phyloP scores from a whole-genome alignment of 2,329 filamentous ascomycete species.

The Cordyceps tenuipes region DNA sequence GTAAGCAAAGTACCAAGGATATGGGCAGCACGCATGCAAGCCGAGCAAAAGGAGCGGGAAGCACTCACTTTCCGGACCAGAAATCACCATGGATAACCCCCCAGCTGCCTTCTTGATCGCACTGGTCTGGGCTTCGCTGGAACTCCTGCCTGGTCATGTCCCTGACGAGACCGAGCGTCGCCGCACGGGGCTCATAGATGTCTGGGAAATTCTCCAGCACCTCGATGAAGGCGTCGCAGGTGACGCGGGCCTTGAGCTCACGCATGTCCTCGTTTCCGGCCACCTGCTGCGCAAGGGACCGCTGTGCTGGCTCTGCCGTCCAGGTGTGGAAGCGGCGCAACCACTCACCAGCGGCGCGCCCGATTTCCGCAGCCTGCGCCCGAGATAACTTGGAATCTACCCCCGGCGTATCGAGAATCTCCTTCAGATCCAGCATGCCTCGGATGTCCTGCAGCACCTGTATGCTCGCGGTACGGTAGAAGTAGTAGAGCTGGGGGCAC shows the following conservation, averaged over 20 bases:
- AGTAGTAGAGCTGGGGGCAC: neutral
- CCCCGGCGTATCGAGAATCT: neutral
- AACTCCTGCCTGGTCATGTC: neutral
- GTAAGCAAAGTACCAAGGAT: neutral
- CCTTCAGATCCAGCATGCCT: neutral
- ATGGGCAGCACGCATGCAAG: no score
- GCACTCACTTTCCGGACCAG: constrained; percentile 2
- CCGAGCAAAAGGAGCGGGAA: neutral
- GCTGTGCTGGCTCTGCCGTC: neutral
- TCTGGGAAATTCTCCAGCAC: neutral
- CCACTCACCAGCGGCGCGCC: neutral
- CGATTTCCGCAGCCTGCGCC: neutral
- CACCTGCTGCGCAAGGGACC: neutral
- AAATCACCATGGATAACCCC: neutral
- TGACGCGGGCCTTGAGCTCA: neutral
- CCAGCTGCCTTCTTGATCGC: neutral
- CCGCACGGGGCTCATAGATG: neutral
- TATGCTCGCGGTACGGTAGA: neutral
- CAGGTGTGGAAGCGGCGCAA: constrained; percentile 3
- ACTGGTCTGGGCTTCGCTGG: neutral
- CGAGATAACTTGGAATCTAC: neutral
- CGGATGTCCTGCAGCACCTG: neutral
- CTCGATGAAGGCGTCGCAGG: neutral
- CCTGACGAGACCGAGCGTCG: neutral
- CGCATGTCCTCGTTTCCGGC: neutral